phyloP scores from a whole-genome alignment of 2,329 filamentous ascomycete genomes.

The Penicillium verrucosum region DNA sequence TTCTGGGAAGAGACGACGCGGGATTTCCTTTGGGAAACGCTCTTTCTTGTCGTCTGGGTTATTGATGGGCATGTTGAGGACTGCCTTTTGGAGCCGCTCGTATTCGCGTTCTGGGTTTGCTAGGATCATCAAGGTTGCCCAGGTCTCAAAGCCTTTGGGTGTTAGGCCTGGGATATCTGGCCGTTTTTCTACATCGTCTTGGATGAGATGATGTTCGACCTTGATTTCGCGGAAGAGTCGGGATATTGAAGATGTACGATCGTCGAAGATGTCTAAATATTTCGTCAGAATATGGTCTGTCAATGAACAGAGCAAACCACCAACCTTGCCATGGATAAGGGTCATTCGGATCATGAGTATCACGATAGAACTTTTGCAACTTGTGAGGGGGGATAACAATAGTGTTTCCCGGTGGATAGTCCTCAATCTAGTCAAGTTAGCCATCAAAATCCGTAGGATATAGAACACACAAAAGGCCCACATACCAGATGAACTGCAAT shows the following conservation, averaged over 20 bases:
- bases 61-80: constrained; percentile 68
- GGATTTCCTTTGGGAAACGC: constrained; percentile 74
- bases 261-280: constrained; percentile 53
- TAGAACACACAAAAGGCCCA: constrained; percentile 1
- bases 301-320: not conserved
- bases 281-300: constrained; percentile 11
- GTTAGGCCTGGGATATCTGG: constrained; percentile 65
- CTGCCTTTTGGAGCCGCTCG: constrained; percentile 64
- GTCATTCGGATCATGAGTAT: constrained; percentile 63
- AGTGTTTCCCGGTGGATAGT: constrained; percentile 64
- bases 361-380: constrained; percentile 69
- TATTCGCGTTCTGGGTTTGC: constrained; percentile 75
- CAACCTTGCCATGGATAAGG: constrained; percentile 66
- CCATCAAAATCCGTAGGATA: not conserved
- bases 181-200: constrained; percentile 49
- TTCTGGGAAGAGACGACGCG: constrained; percentile 67
- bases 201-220: constrained; percentile 64
- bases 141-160: constrained; percentile 64
- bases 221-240: constrained; percentile 56
- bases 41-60: constrained; percentile 65
- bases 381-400: constrained; percentile 74
- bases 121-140: constrained; percentile 69
- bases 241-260: constrained; percentile 53
- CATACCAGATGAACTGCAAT: constrained; percentile 70
- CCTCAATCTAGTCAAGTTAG: constrained; percentile 56